A percentile compares a stretch with the other conserved stretches of the same genome.
Conservation (phyloP, 331 rosid species). For the Quercus tomentella region DNA sequence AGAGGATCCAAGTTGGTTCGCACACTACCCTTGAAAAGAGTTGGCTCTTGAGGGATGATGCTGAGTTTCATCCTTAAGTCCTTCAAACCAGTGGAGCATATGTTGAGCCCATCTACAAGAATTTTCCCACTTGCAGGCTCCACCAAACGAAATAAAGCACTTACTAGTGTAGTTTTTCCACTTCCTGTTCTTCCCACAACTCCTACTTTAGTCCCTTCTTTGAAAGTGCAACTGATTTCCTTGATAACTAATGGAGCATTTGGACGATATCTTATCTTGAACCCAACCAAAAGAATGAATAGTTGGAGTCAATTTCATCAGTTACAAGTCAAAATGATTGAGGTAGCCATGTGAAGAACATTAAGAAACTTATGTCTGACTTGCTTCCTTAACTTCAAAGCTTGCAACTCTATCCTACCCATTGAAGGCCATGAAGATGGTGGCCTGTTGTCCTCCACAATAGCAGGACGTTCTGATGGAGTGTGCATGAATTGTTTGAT, state of each 20-base stretch:
- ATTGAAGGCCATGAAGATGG: conserved; percentile 44
- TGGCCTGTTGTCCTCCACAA: conserved; percentile 39
- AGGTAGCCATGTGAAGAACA: too few relatives aligned
- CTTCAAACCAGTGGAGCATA: conserved; percentile 65
- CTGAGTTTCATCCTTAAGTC: conserved; percentile 74
- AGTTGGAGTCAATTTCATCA: too few relatives aligned
- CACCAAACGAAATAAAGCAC: conserved; percentile 79
- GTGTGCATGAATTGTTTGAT: conserved; percentile 54
- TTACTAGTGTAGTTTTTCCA: conserved; percentile 75
- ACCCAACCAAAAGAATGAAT: neutral
- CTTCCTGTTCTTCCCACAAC: conserved; percentile 96
- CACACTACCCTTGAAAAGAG: conserved; percentile 72
- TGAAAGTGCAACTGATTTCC: conserved; percentile 68
- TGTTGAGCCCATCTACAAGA: conserved; percentile 56
- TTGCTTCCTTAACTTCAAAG: conserved; percentile 21
- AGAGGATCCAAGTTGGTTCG: conserved; percentile 79
- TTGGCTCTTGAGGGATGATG: conserved; percentile 48
- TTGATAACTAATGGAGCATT: conserved; percentile 62
- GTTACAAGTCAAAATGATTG: too few relatives aligned
- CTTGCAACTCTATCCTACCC: conserved; percentile 47
- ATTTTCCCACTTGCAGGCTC: conserved; percentile 69
- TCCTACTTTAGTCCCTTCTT: conserved; percentile 74
- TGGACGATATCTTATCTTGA: conserved; percentile 62
- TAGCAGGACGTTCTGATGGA: conserved; percentile 41
- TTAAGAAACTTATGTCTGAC: neutral